These are phyloP conservation scores for Coemansia sp. DNA, from an alignment of 192 early-diverging fungal genomes.

Conservation along the genomic window DNA sequence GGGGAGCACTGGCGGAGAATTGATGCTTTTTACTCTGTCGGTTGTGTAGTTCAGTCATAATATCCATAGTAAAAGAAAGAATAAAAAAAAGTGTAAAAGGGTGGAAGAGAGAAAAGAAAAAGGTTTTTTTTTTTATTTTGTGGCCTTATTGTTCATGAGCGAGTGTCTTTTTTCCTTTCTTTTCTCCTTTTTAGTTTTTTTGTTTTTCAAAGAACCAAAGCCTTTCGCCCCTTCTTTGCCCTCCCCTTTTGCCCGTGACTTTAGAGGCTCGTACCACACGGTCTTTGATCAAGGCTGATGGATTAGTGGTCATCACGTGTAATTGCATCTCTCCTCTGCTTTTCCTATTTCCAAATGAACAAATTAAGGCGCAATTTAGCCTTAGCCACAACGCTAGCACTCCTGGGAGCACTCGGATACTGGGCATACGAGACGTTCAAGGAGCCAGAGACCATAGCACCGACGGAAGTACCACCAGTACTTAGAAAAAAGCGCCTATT, in stretches of 20 bases:
- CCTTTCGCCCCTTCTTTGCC: background rate
- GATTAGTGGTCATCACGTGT: background rate
- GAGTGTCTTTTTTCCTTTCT: background rate
- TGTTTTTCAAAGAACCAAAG: no score
- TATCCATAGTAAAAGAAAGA: background rate
- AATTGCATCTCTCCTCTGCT: background rate
- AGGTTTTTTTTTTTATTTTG: background rate
- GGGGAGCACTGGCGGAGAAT: constrained; percentile 22
- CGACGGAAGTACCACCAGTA: background rate
- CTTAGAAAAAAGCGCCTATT: constrained; percentile 7
- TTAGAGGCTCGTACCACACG: background rate
- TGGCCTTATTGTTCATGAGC: background rate
- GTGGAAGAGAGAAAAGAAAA: background rate
- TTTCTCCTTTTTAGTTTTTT: no score
- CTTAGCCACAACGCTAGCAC: constrained; percentile 8
- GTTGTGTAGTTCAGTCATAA: constrained; percentile 5
- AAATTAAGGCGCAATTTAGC: constrained; percentile 15
- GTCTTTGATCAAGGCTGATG: background rate
- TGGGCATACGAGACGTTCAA: constrained; percentile 27
- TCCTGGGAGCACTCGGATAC: constrained; percentile 14
- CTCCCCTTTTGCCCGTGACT: background rate
- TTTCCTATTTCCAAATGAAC: background rate
- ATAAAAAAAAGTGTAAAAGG: background rate
- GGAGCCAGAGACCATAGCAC: constrained; percentile 7
- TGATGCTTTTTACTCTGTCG: constrained; percentile 33